phyloP scores from a whole-genome alignment of 441 rosid species.

The Pelargonium cotyledonis region DNA sequence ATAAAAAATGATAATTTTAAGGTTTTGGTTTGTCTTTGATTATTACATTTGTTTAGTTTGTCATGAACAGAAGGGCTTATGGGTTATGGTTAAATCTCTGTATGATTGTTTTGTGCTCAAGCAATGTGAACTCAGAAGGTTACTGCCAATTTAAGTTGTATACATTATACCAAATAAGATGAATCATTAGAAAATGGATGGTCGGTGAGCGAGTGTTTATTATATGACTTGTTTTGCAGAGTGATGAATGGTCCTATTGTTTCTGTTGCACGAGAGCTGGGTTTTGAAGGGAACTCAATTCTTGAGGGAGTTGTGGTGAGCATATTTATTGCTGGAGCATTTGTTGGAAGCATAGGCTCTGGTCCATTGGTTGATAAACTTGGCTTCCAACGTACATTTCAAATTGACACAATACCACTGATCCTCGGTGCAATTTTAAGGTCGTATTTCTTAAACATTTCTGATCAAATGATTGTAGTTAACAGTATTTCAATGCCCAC shows the following conservation, averaged over 20 bases:
- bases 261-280: conserved; percentile 64
- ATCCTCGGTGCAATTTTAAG: conserved; percentile 63
- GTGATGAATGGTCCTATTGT: conserved; percentile 78
- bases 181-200: conserved; percentile 2
- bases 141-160: background rate
- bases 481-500: background rate
- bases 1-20: background rate
- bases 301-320: conserved; percentile 78
- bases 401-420: conserved; percentile 47
- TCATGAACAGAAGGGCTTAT: background rate
- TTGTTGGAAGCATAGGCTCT: conserved; percentile 57
- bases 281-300: conserved; percentile 62
- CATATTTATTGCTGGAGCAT: conserved; percentile 77
- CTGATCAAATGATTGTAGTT: background rate
- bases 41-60: background rate
- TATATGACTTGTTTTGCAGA: conserved; percentile 30
- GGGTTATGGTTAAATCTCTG: background rate
- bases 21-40: background rate
- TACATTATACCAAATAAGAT: background rate
- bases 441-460: conserved; percentile 23
- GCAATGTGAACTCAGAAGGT: background rate
- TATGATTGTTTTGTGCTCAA: background rate
- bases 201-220: background rate
- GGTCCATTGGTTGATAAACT: conserved; percentile 54
- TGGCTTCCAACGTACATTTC: conserved; percentile 64